A percentile compares a stretch with the other conserved stretches of the same genome.
Conservation (phyloP, 192 early-diverging fungal genomes). For the Linnemannia exigua region DNA sequence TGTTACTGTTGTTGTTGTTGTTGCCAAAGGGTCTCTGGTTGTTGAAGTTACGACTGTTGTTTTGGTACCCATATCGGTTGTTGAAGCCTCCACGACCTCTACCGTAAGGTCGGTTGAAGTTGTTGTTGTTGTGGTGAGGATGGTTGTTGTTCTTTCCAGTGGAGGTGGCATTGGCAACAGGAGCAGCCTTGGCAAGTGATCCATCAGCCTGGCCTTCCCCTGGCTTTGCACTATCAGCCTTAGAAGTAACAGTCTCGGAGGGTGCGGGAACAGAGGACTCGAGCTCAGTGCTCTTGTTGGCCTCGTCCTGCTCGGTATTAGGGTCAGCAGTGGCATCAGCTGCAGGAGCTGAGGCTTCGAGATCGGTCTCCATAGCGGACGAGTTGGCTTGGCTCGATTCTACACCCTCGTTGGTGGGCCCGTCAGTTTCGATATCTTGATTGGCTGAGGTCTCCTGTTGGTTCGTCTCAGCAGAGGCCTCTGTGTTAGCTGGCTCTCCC, state of each 20-base stretch:
- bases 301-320: slow-evolving; percentile 30
- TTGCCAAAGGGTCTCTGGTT: slow-evolving; percentile 26
- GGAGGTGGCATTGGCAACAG: neutral
- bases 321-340: slow-evolving; percentile 8
- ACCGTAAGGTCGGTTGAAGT: slow-evolving; percentile 14
- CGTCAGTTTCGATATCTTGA: slow-evolving; percentile 6
- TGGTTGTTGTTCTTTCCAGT: slow-evolving; percentile 19
- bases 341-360: neutral
- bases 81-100: slow-evolving; percentile 27
- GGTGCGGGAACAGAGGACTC: slow-evolving; percentile 23
- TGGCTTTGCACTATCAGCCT: neutral
- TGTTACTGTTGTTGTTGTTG: slow-evolving; percentile 17
- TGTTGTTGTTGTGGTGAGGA: neutral
- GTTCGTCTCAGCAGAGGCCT: neutral
- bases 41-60: slow-evolving; percentile 18
- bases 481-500: neutral
- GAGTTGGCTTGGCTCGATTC: neutral
- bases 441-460: neutral
- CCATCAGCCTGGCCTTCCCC: slow-evolving; percentile 12
- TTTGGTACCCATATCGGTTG: slow-evolving; percentile 20
- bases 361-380: slow-evolving; percentile 29
- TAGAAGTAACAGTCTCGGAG: neutral
- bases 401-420: neutral
- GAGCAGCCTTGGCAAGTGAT: slow-evolving; percentile 6
- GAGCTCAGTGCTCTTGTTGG: slow-evolving; percentile 28